Percentiles rank a stretch among this genome's conserved stretches.
phyloP scores from a whole-genome alignment of 805 yeast species.

The Brettanomyces anomalus region DNA sequence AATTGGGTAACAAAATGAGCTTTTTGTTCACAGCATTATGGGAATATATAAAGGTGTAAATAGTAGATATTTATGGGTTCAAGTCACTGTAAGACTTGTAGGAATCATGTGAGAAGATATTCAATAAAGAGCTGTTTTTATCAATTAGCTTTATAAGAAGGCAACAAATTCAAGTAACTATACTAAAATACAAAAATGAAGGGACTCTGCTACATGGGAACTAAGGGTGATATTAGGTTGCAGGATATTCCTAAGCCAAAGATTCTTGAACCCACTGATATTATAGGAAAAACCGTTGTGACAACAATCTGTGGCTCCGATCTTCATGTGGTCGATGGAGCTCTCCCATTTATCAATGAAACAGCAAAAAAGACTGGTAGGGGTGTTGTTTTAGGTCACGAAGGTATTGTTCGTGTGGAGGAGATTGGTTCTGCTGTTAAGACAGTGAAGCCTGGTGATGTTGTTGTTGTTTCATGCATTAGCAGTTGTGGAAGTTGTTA shows the following conservation, averaged over 20 bases:
- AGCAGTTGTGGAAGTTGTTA: conserved; percentile 50
- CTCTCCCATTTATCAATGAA: conserved; percentile 39
- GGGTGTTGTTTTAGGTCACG: conserved; percentile 41
- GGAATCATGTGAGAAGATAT: too few species aligned
- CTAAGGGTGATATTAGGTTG: conserved; percentile 24
- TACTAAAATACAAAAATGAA: too few species aligned
- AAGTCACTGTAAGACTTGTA: too few species aligned
- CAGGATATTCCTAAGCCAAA: conserved; percentile 31
- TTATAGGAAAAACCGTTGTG: conserved; percentile 39
- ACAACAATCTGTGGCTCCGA: conserved; percentile 59
- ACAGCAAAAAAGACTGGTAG: conserved; percentile 6
- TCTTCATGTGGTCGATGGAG: conserved; percentile 49
- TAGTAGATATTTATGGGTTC: too few species aligned
- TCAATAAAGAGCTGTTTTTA: neutral
- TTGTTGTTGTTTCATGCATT: conserved; percentile 52
- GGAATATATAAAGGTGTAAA: too few species aligned
- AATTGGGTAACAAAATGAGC: too few species aligned
- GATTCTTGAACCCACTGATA: conserved; percentile 40
- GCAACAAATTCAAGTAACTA: neutral
- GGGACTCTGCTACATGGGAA: too few species aligned
- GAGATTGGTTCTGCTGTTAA: conserved; percentile 39
- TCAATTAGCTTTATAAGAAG: neutral
- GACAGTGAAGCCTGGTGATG: conserved; percentile 43
- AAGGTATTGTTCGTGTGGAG: conserved; percentile 44
- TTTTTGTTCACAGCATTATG: too few species aligned